These are phyloP conservation scores for Prototheca stagnorum DNA, from an alignment of 163 green algal genomes.

Conservation along the genomic window DNA sequence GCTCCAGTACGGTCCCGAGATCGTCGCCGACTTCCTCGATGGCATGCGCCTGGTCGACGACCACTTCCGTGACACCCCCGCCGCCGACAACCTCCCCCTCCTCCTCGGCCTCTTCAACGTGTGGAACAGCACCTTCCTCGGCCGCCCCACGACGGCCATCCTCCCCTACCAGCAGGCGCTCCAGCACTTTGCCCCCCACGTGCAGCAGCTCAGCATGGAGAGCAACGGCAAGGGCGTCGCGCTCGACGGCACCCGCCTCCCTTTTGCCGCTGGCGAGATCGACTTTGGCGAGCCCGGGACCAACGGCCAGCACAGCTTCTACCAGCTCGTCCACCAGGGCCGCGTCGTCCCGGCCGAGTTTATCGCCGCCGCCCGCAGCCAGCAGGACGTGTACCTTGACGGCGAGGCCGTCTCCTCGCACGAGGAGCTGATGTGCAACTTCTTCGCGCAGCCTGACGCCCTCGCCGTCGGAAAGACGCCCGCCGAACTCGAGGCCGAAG, in stretches of 20 bases:
- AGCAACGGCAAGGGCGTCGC: constrained; percentile 95
- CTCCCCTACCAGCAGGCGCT: constrained; percentile 95
- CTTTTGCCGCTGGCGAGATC: constrained; percentile 80
- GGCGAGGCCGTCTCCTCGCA: constrained; percentile 95
- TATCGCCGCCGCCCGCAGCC: constrained; percentile 84
- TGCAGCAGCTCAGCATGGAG: constrained; percentile 98
- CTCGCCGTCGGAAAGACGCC: constrained; percentile 86
- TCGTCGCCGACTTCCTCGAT: constrained; percentile 32
- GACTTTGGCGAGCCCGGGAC: constrained; percentile 99
- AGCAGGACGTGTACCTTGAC: constrained; percentile 89
- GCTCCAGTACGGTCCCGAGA: constrained; percentile 95
- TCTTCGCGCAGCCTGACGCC: constrained; percentile 97
- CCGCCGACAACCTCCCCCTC: constrained; percentile 87
- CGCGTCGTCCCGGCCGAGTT: constrained; percentile 95
- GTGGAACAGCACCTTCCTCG: constrained; percentile 96
- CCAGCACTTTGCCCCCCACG: constrained; percentile 86
- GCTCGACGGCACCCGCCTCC: constrained; percentile 68
- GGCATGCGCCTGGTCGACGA: constrained; percentile 77
- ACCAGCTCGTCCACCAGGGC: constrained; percentile 95
- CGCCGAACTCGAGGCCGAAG: constrained; percentile 65
- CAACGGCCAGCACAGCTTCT: constrained; percentile 97
- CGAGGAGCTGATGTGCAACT: constrained; percentile 99
- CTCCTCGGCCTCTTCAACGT: constrained; percentile 79
- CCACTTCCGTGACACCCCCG: constrained; percentile 64
- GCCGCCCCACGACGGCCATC: constrained; percentile 77